Conservation (phyloP, 2,329 filamentous ascomycete genomes). For the Apiospora pterosperma region DNA sequence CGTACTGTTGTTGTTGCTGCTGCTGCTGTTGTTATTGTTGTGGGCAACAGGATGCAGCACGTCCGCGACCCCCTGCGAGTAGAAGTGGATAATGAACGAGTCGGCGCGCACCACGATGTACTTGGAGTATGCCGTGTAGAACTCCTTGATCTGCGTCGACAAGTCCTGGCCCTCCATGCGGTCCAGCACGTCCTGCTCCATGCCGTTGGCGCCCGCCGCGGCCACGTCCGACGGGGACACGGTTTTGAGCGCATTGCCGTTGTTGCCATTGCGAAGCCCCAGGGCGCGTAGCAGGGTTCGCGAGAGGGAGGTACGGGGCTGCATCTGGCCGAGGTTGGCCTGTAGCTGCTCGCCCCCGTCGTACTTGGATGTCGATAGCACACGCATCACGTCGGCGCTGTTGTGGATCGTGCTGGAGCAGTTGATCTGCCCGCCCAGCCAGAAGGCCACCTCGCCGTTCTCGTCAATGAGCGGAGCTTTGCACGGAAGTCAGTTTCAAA, state of each 20-base stretch:
- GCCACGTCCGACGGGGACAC: not conserved
- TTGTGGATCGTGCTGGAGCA: conserved; percentile 41
- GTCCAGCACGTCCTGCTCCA: conserved; percentile 19
- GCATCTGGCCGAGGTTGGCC: not conserved
- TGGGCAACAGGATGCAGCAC: conserved; percentile 9
- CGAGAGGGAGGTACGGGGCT: not conserved
- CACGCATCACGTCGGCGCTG: conserved; percentile 34
- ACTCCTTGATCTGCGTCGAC: conserved; percentile 23
- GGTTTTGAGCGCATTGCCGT: not conserved
- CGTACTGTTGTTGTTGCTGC: not conserved
- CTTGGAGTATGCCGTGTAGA: conserved; percentile 25
- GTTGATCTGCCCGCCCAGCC: conserved; percentile 42
- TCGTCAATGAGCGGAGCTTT: conserved; percentile 35
- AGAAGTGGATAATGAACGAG: conserved; percentile 21
- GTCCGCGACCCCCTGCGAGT: conserved; percentile 20
- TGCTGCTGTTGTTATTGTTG: conserved; percentile 19
- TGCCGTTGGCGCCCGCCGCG: conserved; percentile 12
- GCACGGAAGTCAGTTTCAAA: conserved; percentile 20
- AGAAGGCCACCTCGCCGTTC: conserved; percentile 34
- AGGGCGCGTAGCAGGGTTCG: conserved; percentile 5
- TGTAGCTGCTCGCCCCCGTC: conserved; percentile 11
- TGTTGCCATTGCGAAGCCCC: not conserved
- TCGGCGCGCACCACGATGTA: conserved; percentile 21
- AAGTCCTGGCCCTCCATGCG: conserved; percentile 23
- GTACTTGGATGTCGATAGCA: conserved; percentile 24